A percentile compares a stretch with the other conserved stretches of the same genome.
These are phyloP conservation scores for Microstegium vimineum DNA, from an alignment of 176 grass and related monocot genomes.

Conservation along the genomic window DNA sequence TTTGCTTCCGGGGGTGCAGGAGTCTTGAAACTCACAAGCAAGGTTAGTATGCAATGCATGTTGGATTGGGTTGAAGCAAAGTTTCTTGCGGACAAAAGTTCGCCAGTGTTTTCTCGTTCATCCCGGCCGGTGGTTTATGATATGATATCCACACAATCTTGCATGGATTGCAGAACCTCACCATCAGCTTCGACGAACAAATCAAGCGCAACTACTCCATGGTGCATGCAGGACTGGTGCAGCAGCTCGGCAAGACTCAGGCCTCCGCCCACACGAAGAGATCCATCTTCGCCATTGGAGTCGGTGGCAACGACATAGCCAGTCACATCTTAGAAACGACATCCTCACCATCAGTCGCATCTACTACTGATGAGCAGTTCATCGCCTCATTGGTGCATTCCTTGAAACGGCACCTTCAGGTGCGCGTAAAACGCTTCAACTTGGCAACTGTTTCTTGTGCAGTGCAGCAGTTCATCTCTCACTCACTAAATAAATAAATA, in stretches of 20 bases:
- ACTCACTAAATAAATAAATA: too few relatives aligned
- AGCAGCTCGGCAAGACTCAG: conserved; percentile 28
- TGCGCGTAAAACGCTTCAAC: background rate
- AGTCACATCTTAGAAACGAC: conserved; percentile 11
- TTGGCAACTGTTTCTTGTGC: too few relatives aligned
- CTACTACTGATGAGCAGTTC: background rate
- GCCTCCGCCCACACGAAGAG: conserved; percentile 33
- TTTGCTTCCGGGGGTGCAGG: conserved; percentile 83
- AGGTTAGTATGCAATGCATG: too few relatives aligned
- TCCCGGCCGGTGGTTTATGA: too few relatives aligned
- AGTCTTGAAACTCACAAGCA: conserved; percentile 42
- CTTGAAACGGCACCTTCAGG: conserved; percentile 52
- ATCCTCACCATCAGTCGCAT: too few relatives aligned
- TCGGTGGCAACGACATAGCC: conserved; percentile 74
- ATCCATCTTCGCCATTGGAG: conserved; percentile 54
- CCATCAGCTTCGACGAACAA: conserved; percentile 57
- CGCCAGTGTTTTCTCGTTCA: too few relatives aligned
- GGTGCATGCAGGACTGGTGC: conserved; percentile 26
- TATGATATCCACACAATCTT: too few relatives aligned
- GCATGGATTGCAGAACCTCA: conserved; percentile 46
- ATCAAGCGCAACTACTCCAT: conserved; percentile 31
- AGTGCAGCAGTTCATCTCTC: too few relatives aligned
- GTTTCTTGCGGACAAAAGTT: too few relatives aligned
- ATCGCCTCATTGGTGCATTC: conserved; percentile 18
- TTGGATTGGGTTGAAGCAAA: too few relatives aligned